phyloP scores from a whole-genome alignment of 2,329 filamentous ascomycete genomes.

The Talaromyces verruculosus region DNA sequence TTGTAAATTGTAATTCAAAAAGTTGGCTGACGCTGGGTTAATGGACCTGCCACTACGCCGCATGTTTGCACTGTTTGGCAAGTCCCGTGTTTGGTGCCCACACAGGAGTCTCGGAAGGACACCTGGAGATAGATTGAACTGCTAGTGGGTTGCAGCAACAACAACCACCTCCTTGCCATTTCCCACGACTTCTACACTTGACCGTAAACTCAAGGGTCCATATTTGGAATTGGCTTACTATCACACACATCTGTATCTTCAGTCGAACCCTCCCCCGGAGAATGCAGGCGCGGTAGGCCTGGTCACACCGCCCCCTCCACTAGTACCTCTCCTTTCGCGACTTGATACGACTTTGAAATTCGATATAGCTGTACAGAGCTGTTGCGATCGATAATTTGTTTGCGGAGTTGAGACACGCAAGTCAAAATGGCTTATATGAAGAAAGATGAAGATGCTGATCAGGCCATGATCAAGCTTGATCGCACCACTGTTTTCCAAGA shows the following conservation, averaged over 20 bases:
- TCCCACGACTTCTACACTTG: not conserved
- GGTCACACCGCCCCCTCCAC: constrained; percentile 27
- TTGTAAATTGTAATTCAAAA: not conserved
- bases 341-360: constrained; percentile 27
- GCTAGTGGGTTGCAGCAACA: constrained; percentile 10
- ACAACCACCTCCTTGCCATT: constrained; percentile 10
- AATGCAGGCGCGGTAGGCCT: constrained; percentile 35
- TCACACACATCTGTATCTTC: not conserved
- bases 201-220: not conserved
- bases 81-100: constrained; percentile 25
- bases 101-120: constrained; percentile 41
- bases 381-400: constrained; percentile 10
- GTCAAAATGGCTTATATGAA: constrained; percentile 88
- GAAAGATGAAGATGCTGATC: constrained; percentile 97
- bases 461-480: constrained; percentile 93
- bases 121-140: constrained; percentile 34
- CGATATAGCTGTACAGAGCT: not conserved
- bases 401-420: constrained; percentile 26
- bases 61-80: constrained; percentile 43
- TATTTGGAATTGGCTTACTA: not conserved
- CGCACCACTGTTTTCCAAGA: constrained; percentile 98
- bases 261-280: constrained; percentile 23
- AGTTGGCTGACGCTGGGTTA: constrained; percentile 10
- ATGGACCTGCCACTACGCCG: constrained; percentile 28
- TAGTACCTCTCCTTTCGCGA: constrained; percentile 17